Percentiles rank a stretch among this genome's conserved stretches.
These are phyloP conservation scores for Beauveria rudraprayagi DNA, from an alignment of 2,329 filamentous ascomycete species.

Conservation along the genomic window DNA sequence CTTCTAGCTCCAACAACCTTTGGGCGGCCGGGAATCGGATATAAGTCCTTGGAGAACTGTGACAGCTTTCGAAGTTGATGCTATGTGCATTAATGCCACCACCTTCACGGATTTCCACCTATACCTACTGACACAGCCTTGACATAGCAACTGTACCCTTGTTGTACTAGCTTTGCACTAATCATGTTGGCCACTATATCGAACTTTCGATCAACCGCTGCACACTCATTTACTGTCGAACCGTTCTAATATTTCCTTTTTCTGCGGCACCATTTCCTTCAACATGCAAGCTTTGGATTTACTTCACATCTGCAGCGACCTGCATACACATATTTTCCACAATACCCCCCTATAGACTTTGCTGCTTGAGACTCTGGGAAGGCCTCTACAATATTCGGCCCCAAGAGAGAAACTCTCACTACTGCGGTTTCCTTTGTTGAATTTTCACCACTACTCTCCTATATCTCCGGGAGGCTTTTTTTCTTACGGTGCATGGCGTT, in stretches of 20 bases:
- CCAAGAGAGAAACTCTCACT: neutral
- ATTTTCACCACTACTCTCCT: constrained; percentile 5
- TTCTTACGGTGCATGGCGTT: constrained; percentile 2
- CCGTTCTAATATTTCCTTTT: constrained; percentile 10
- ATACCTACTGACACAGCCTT: neutral
- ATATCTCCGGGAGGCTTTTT: neutral
- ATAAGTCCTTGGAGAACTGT: constrained; percentile 24
- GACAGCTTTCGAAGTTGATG: neutral
- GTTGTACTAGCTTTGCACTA: neutral
- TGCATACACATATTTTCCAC: constrained; percentile 1
- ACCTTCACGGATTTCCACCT: neutral
- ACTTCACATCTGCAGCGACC: constrained; percentile 7
- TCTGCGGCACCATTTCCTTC: neutral
- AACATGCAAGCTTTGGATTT: constrained; percentile 1
- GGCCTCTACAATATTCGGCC: neutral
- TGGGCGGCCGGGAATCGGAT: constrained; percentile 63
- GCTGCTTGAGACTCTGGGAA: neutral
- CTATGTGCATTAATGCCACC: neutral
- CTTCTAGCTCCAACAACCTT: constrained; percentile 72
- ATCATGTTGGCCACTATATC: neutral
- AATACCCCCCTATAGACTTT: constrained; percentile 12
- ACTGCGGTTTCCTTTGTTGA: constrained; percentile 10
- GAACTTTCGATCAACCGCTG: neutral
- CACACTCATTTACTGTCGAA: constrained; percentile 10
- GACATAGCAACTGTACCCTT: neutral